Conservation (phyloP, 257 asterid species). For the Handroanthus guayacan region DNA sequence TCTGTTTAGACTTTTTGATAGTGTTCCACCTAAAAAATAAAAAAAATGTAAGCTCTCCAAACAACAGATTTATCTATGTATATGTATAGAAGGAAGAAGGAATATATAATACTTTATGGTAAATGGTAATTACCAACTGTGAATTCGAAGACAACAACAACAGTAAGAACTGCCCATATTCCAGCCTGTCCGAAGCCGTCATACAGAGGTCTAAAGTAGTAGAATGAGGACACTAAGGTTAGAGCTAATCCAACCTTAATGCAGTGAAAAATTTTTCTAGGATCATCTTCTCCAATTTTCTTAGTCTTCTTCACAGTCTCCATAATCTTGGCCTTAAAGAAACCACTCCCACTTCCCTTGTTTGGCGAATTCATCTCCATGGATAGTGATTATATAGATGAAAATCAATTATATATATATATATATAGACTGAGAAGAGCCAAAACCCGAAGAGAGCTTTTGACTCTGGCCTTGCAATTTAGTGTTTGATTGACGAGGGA, state of each 20-base stretch:
- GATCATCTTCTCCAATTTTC: constrained; percentile 65
- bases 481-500: too few relatives aligned
- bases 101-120: background rate
- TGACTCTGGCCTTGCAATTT: too few relatives aligned
- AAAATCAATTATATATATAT: too few relatives aligned
- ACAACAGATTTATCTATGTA: background rate
- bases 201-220: constrained; percentile 62
- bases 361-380: constrained; percentile 35
- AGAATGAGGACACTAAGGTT: constrained; percentile 58
- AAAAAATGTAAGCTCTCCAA: background rate
- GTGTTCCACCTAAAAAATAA: constrained; percentile 58
- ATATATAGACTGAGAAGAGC: too few relatives aligned
- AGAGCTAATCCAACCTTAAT: constrained; percentile 68
- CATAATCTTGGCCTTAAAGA: constrained; percentile 29
- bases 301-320: constrained; percentile 27
- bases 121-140: constrained; percentile 50
- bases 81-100: background rate
- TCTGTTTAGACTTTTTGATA: constrained; percentile 65
- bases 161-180: constrained; percentile 76
- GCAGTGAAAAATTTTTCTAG: constrained; percentile 59
- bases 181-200: constrained; percentile 64
- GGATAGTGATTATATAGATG: too few relatives aligned
- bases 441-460: too few relatives aligned
- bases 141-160: constrained; percentile 67
- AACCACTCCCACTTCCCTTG: constrained; percentile 3